phyloP scores from a whole-genome alignment of 1,139 yeast species.

The Diutina neorugosa region DNA sequence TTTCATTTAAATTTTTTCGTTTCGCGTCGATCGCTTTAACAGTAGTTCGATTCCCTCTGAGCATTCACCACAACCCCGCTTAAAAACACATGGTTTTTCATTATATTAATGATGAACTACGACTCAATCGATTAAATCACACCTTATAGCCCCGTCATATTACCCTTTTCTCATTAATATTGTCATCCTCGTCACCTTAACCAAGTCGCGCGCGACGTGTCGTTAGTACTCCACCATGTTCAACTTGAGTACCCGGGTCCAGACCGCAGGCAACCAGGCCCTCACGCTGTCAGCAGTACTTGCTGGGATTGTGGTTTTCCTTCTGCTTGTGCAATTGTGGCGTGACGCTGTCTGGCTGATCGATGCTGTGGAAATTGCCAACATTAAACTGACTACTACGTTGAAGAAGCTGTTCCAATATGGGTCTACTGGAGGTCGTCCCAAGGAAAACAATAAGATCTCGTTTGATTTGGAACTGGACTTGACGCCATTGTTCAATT shows the following conservation, averaged over 20 bases:
- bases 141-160: too few relatives aligned
- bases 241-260: conserved; percentile 31
- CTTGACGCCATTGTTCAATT: conserved; percentile 69
- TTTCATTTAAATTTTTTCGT: too few relatives aligned
- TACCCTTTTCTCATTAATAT: too few relatives aligned
- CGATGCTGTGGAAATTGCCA: conserved; percentile 27
- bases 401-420: conserved; percentile 57
- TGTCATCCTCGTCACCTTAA: too few relatives aligned
- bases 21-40: too few relatives aligned
- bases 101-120: too few relatives aligned
- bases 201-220: background rate
- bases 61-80: too few relatives aligned
- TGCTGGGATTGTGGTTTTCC: conserved; percentile 30
- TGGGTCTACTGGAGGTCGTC: conserved; percentile 57
- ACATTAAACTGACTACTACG: conserved; percentile 29
- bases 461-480: conserved; percentile 58
- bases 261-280: conserved; percentile 44
- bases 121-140: too few relatives aligned
- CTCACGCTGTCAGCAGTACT: conserved; percentile 39
- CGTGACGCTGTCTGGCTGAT: conserved; percentile 30
- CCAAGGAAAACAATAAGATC: conserved; percentile 71
- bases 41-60: too few relatives aligned
- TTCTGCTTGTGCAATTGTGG: conserved; percentile 40
- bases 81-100: too few relatives aligned
- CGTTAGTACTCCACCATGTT: conserved; percentile 16